Conservation (phyloP, 352 stramenopile genomes). For the Phytophthora rubi region DNA sequence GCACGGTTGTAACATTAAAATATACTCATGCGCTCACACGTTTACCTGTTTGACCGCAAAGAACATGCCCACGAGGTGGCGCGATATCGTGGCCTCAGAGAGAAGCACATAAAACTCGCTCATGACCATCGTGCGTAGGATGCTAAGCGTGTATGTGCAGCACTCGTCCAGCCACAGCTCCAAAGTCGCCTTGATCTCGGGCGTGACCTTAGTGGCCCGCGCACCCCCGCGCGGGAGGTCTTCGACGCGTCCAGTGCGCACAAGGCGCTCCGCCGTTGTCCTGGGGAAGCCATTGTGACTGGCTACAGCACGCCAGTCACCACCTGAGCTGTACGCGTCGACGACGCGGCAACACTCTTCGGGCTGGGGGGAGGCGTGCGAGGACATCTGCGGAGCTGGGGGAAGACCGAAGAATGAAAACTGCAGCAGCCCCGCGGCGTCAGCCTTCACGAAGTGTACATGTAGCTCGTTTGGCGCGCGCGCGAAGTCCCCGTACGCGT, state of each 20-base stretch:
- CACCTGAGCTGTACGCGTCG: not conserved
- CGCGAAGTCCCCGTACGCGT: no score
- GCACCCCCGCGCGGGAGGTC: not conserved
- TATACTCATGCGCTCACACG: not conserved
- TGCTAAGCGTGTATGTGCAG: not conserved
- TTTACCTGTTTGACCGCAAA: not conserved
- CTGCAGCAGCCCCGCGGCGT: no score
- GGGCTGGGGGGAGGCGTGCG: not conserved
- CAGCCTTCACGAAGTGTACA: no score
- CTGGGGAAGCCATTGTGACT: no score
- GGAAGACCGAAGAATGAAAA: no score
- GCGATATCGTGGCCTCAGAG: not conserved
- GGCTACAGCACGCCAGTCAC: not conserved
- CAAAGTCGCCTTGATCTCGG: not conserved
- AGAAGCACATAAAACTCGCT: not conserved
- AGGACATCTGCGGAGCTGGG: no score
- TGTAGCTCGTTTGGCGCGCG: no score
- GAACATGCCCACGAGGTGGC: not conserved
- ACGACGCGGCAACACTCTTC: not conserved
- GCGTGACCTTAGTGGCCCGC: not conserved
- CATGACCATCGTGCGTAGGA: not conserved
- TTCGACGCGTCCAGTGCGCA: not conserved
- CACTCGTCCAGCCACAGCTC: not conserved
- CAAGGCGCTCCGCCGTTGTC: not conserved
- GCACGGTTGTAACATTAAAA: no score